Percentiles rank a stretch among this genome's conserved stretches.
Conservation (phyloP, 1,284 basidiomycete species). For the Boletus semigastroideus region DNA sequence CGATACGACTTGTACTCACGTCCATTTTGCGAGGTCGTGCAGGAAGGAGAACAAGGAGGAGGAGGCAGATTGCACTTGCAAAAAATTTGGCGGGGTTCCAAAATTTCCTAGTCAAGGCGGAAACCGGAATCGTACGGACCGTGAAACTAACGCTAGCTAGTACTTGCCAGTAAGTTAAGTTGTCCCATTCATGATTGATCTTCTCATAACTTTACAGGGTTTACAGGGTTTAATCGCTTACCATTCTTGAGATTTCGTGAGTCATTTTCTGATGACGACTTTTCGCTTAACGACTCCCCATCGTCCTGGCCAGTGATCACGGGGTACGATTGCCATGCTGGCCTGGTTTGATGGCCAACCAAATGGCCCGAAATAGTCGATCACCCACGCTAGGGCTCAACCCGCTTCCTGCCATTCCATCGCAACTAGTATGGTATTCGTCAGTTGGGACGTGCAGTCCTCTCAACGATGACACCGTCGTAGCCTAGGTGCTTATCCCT, state of each 20-base stretch:
- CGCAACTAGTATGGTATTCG: too few species aligned
- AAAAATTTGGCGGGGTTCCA: slow-evolving; percentile 38
- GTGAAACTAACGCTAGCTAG: too few species aligned
- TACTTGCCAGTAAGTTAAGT: too few species aligned
- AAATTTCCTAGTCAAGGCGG: slow-evolving; percentile 23
- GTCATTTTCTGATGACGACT: not conserved
- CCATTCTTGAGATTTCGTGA: not conserved
- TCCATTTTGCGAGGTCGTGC: slow-evolving; percentile 28
- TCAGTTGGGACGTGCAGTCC: not conserved
- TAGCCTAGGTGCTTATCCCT: not conserved
- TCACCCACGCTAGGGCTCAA: not conserved
- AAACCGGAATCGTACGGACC: too few species aligned
- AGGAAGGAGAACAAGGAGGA: slow-evolving; percentile 16
- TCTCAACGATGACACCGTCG: not conserved
- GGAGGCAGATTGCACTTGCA: slow-evolving; percentile 16
- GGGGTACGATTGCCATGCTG: not conserved
- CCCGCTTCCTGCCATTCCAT: too few species aligned
- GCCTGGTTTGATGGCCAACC: not conserved
- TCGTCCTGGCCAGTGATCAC: not conserved
- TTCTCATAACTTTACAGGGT: too few species aligned
- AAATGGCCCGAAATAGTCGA: not conserved
- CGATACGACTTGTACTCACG: slow-evolving; percentile 19
- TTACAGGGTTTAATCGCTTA: too few species aligned
- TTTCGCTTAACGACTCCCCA: not conserved
- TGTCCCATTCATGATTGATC: too few species aligned